Evolutionary conservation across 1,284 basidiomycete species (phyloP), one percentile per base, ranked within the genome.

Genomic region (Rhodotorula sp.): DNA sequence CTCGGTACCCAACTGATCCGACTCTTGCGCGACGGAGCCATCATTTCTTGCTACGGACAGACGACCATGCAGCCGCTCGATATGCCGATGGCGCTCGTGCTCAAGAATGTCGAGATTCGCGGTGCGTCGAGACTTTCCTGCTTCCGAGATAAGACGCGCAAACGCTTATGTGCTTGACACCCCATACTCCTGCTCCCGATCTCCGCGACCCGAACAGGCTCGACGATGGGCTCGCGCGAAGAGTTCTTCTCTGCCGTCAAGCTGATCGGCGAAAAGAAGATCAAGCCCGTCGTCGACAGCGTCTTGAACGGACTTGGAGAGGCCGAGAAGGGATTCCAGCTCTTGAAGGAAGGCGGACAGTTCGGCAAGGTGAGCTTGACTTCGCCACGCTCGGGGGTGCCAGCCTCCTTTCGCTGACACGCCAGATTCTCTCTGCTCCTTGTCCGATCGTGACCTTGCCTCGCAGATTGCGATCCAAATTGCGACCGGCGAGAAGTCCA

Each of bases 161-260:
- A 43, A 43, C 47, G 1, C 46, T 29, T 21, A 20, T 48, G 0
- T 1, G 31, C 18, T 54, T 26, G 16, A 26, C 46, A 1, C 16
- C 26, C 26, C 18, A 5, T 29, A 16, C 8, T 12, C 26, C 29
- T 15, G 26, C 54, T 56, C 16, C 18, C 4, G 54, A n/a, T 14
- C 29, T 16, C 54, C n/a, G 15, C 54, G 10, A 15, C 34, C 8
- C 46, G 1, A 18, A n/a, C 65, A 77, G 80, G 81, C 10, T 79
- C 90, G 1, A 92, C 90, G 29, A 91, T 94, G 90, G 92, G 91
- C 20, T 92, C 91, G n/a, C 86, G 85, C 67, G 83, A 86, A 67
- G 92, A 94, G 82, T 85, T 94, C 68, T 80, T 85, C 65, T 86
- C 88, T 49, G 90, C 90, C 31, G 90, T 91, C 0, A 81, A 83